These are phyloP conservation scores for Trichopus zeylanicus DNA, from an alignment of 116 monocot species.

Conservation along the genomic window DNA sequence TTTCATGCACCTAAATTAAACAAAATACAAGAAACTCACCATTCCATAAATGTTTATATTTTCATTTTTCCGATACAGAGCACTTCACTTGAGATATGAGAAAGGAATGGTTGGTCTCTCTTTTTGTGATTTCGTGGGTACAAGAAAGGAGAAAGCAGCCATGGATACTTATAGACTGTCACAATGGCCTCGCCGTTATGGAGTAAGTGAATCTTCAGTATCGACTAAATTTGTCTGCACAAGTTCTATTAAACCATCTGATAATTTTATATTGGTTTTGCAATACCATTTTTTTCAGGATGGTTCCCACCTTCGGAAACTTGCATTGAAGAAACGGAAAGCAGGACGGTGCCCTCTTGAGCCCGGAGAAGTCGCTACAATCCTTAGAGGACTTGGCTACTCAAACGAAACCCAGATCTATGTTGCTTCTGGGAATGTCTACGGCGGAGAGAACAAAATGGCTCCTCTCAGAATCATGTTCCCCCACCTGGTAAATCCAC, in stretches of 20 bases:
- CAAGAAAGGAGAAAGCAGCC: background rate
- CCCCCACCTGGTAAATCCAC: conserved; percentile 25
- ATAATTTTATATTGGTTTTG: too few species aligned
- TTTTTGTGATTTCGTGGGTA: conserved; percentile 2
- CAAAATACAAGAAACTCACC: background rate
- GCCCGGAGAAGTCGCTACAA: conserved; percentile 51
- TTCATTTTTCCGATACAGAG: background rate
- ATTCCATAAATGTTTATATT: background rate
- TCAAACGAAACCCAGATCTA: conserved; percentile 39
- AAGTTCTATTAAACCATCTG: too few species aligned
- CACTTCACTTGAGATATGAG: conserved; percentile 3
- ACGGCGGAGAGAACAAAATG: conserved; percentile 51
- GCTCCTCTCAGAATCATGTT: conserved; percentile 43
- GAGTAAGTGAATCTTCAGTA: background rate
- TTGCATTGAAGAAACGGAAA: conserved; percentile 25
- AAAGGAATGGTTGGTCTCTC: conserved; percentile 4
- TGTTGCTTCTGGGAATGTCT: conserved; percentile 63
- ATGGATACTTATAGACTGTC: background rate
- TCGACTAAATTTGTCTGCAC: background rate
- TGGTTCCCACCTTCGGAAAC: conserved; percentile 6
- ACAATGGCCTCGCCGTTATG: background rate
- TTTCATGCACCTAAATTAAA: too few species aligned
- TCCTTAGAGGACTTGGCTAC: conserved; percentile 54
- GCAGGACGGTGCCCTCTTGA: conserved; percentile 54
- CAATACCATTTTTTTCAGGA: background rate